Base-by-base conservation (phyloP, 164 flowering plant genomes). In the Stephania japonica region DNA sequence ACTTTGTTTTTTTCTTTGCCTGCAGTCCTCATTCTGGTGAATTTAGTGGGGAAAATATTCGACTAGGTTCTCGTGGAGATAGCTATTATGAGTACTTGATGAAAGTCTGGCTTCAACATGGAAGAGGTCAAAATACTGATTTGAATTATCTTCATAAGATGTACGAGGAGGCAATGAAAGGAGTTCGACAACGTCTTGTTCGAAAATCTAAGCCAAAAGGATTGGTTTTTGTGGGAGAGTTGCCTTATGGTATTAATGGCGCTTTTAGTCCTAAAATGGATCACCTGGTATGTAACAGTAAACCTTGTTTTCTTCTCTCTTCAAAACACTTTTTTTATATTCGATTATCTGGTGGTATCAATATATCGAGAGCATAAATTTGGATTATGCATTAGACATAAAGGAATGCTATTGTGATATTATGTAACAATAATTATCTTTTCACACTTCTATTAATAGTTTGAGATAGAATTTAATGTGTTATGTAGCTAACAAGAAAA, bases 31-130 rank as follows among this genome's bases (percentile, higher is more conserved):
- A 83, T 0, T 75, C 95, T 82, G 99, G 98, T 73, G 83, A 89
- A 67, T 96, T 93, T 80, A 85, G 79, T 84, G 98, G 99, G 80
- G 88, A 93, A 65, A 93, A 90, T 84, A 91, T 96, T 75, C 82
- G 99, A 67, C 85, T 96, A 53, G 99, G 99, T 77, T 96, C 99
- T 77, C 97, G 97, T 74, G 99, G 99, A 78, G 99, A 96, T 79
- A 93, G 98, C 84, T 96, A 96, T 76, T 96, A 93, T 81, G 99
- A 96, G 83, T 96, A 96, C 78, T 86, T 96, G 70, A 73, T 96
- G 12, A 96, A 93, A 87, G 93, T 96, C 32, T 93, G 97, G 99
- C 93, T 96, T 84, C 99, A 93, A 83, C 86, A 84, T 63, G 85
- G 88, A 78, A 67, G 76, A 41, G 61, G 67, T 73, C 84, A 50